Evolutionary conservation across 257 asterid species (phyloP), one percentile per base, ranked within the genome.

Genomic region (Plantago ovata): DNA sequence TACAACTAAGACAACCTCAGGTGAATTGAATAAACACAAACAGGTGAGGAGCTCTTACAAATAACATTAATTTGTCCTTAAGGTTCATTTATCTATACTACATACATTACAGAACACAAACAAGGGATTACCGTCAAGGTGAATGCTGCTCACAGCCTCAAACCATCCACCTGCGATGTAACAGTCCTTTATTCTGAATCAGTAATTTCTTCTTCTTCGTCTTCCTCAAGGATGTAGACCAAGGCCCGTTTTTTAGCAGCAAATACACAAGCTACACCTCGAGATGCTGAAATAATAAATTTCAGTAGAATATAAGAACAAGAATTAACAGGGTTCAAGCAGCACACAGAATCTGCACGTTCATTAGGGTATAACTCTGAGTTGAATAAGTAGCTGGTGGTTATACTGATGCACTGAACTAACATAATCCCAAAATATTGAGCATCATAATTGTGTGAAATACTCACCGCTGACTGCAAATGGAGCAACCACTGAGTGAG

Each of bases 141-240:
- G 13, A 42, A 42, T 12, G 15, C 8, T 12, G 47, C n/a, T n/a
- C n/a, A n/a, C n/a, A n/a, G 47, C 47, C n/a, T 42, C 13, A 42
- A 42, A 42, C 7, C 47, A 1, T 14, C 16, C 47, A n/a, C 47
- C 13, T 13, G 47, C 58, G 54, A 61, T 45, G 20, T 33, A 22
- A 18, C 40, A 40, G 23, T 43, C 20, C 56, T 13, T 82, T 77
- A 90, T 14, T 82, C 96, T 32, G 85, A 73, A 67, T 87, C 91
- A 21, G 80, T 44, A 59, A 69, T 66, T 73, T 88, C 95, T 33
- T 87, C 98, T 71, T 92, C 98, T 73, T 92, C 97, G 60, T 92
- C 97, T 82, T 92, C 98, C 61, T 92, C 98, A 22, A 93, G 81
- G 52, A 89, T 93, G 73, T 88, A 93, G 63, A 89, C 95, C 84